Base-by-base conservation (phyloP, 305 asterid species). In the Fraxinus paxiana region DNA sequence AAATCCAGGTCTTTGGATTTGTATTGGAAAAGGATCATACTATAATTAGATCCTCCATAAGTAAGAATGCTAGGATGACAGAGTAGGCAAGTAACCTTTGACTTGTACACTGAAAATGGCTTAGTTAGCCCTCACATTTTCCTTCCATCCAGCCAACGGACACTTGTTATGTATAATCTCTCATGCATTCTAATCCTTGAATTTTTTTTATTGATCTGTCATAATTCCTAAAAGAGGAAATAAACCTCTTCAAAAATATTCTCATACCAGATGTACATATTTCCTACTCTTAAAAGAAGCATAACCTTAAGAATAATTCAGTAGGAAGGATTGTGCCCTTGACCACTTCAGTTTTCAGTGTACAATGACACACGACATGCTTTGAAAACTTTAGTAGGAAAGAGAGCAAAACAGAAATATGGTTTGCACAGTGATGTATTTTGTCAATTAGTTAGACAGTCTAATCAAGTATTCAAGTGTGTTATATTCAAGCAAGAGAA, bases 401-500 rank as follows among this genome's bases (percentile, higher is more conserved):
- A 72, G 71, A 76, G 9, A 43, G 78, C 20, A 75, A 81, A 63
- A 79, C 6, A 78, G 67, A 79, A 73, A 54, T 75, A 30, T 13
- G 74, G 70, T 73, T 38, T 26, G 78, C 61, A 30, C 80, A 28
- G 41, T 74, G 70, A 82, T 35, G 80, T 78, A 77, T 70, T 79
- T 77, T 54, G 46, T 48, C 73, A 59, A 76, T 31, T 82, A 56
- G 31, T 63, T 63, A 51, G 6, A 56, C 43, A 31, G 73, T 79
- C 73, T 63, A 51, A 69, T 61, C 35, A 38, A 80, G 33, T 46
- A 78, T 65, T 71, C 28, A 70, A 61, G 71, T 65, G 30, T 8
- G 43, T 33, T 56, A 46, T 20, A 69, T 77, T 73, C 77, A 80
- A 83, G 72, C 86, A 74, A 75, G 46, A 63, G 73, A 84, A 61